phyloP scores from a whole-genome alignment of 768 basidiomycete species.

The Tremella yokohamensis region DNA sequence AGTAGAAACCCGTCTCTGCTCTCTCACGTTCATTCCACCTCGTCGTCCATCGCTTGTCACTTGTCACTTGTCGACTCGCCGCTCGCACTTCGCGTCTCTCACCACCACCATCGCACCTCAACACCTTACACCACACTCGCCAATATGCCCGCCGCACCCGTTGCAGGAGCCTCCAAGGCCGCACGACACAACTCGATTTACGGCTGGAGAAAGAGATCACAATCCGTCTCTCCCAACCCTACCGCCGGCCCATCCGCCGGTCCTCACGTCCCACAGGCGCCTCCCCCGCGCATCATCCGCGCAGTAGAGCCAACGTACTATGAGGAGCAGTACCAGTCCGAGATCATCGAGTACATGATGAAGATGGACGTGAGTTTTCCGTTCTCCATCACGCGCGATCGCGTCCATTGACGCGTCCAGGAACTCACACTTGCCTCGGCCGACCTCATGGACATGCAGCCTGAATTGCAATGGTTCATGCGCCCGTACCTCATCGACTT shows the following conservation, averaged over 20 bases:
- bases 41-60: constrained; percentile 12
- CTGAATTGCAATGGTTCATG: constrained; percentile 99
- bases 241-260: background rate
- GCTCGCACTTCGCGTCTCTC: too few relatives aligned
- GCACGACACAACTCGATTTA: constrained; percentile 1
- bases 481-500: constrained; percentile 97
- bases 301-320: constrained; percentile 55
- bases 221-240: constrained; percentile 1
- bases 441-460: constrained; percentile 97
- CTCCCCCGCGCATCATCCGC: constrained; percentile 8
- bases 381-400: background rate
- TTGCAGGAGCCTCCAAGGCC: background rate
- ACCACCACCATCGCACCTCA: too few relatives aligned
- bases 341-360: constrained; percentile 90
- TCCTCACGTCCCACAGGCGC: background rate
- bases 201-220: background rate
- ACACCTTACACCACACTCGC: background rate
- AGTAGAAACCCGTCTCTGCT: background rate
- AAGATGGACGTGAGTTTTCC: constrained; percentile 85
- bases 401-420: constrained; percentile 53
- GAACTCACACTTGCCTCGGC: constrained; percentile 82
- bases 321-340: constrained; percentile 93
- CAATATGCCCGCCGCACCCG: constrained; percentile 7
- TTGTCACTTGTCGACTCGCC: background rate
- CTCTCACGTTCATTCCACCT: constrained; percentile 15